Conservation (phyloP, 805 yeast species). For the Candida insectalens region DNA sequence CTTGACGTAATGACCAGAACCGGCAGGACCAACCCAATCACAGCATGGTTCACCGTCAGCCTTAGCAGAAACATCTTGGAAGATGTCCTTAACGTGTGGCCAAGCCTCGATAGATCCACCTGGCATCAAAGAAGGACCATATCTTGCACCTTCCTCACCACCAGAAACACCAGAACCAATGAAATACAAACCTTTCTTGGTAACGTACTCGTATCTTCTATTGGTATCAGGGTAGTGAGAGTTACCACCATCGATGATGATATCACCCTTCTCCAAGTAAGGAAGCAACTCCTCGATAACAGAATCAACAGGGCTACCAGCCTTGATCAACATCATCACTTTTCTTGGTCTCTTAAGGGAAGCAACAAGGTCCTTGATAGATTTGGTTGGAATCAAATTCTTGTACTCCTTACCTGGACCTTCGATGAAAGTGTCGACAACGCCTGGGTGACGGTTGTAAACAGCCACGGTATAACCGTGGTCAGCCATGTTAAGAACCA, state of each 20-base stretch:
- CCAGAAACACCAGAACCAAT: conserved; percentile 99
- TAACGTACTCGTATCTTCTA: conserved; percentile 90
- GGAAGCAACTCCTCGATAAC: conserved; percentile 86
- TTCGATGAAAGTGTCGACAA: conserved; percentile 87
- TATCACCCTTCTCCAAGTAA: conserved; percentile 90
- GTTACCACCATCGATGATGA: conserved; percentile 99
- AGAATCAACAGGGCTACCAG: conserved; percentile 90
- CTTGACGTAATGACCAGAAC: conserved; percentile 98
- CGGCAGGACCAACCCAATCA: conserved; percentile 99
- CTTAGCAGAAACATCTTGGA: conserved; percentile 95
- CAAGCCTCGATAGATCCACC: conserved; percentile 98
- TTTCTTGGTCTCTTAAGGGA: conserved; percentile 97
- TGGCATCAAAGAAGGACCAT: conserved; percentile 99
- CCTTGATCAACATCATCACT: conserved; percentile 88
- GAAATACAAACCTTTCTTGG: conserved; percentile 76
- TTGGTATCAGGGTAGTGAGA: conserved; percentile 98
- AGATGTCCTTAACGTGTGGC: conserved; percentile 95
- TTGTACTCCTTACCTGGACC: conserved; percentile 92
- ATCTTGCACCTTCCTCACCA: conserved; percentile 99
- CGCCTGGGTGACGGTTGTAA: conserved; percentile 93
- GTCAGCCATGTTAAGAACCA: conserved; percentile 96
- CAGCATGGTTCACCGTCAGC: conserved; percentile 99
- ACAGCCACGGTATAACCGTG: conserved; percentile 98
- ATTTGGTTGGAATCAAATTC: conserved; percentile 90
- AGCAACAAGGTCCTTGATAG: conserved; percentile 77